Conservation (phyloP, 2,329 filamentous ascomycete species). For the Pseudocercospora macadamiae region DNA sequence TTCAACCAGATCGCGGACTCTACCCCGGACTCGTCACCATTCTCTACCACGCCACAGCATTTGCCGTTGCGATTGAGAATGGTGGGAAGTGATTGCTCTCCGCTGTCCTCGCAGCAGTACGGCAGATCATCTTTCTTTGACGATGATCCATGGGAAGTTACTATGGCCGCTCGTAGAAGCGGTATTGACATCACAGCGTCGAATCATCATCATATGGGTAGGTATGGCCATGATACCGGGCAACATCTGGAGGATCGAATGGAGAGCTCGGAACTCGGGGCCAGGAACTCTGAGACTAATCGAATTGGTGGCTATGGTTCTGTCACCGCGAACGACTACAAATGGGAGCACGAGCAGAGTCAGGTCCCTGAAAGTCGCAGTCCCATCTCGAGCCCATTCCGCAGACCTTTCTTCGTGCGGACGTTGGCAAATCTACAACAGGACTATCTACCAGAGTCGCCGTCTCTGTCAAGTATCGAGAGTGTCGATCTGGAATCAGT, state of each 20-base stretch:
- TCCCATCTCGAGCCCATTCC: conserved; percentile 33
- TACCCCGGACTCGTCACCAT: conserved; percentile 46
- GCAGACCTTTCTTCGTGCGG: conserved; percentile 25
- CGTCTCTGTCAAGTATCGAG: conserved; percentile 30
- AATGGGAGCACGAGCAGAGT: not conserved
- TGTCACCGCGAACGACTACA: not conserved
- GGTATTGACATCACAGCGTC: conserved; percentile 28
- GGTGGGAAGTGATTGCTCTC: conserved; percentile 27
- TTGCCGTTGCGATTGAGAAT: conserved; percentile 36
- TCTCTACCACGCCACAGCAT: conserved; percentile 45
- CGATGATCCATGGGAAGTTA: conserved; percentile 11
- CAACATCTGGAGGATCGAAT: not conserved
- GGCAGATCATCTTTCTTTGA: conserved; percentile 24
- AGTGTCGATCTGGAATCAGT: conserved; percentile 41
- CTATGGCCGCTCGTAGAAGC: conserved; percentile 12
- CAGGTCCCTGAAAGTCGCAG: not conserved
- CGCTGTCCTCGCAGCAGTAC: conserved; percentile 23
- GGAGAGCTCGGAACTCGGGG: not conserved
- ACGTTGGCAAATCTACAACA: conserved; percentile 16
- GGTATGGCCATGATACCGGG: conserved; percentile 43
- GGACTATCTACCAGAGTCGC: conserved; percentile 22
- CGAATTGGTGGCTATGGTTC: not conserved
- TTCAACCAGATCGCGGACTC: conserved; percentile 40
- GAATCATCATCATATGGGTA: conserved; percentile 54
- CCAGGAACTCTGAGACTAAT: not conserved